A percentile compares a stretch with the other conserved stretches of the same genome.
These are phyloP conservation scores for Fonsecaea multimorphosa DNA, from an alignment of 2,329 filamentous ascomycete species.

Conservation along the genomic window DNA sequence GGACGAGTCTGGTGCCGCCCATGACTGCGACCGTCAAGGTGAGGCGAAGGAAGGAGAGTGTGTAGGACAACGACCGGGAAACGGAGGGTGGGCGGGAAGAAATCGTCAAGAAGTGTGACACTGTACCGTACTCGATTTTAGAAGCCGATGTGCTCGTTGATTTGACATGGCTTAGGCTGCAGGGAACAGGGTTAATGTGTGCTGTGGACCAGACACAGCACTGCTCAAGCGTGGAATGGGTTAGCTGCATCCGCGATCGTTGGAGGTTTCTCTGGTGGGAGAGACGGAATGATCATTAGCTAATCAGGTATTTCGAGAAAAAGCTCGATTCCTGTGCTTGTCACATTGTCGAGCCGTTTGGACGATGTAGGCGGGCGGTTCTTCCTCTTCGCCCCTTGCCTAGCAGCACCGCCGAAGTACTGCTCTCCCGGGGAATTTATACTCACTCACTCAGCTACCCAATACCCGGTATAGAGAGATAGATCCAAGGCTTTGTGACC, in stretches of 20 bases:
- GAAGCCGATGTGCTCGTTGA: neutral
- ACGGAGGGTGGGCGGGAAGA: neutral
- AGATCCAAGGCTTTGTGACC: no score
- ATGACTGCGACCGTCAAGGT: conserved; percentile 33
- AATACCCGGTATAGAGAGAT: no score
- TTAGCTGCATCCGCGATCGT: neutral
- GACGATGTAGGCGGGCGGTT: neutral
- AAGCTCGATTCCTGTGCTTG: neutral
- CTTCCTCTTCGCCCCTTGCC: neutral
- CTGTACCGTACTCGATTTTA: neutral
- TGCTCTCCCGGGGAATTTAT: neutral
- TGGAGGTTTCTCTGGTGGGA: neutral
- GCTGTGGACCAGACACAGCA: neutral
- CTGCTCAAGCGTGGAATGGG: neutral
- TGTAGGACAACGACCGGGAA: neutral
- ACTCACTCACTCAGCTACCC: no score
- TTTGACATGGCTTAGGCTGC: neutral
- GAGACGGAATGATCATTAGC: neutral
- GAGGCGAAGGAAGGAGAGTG: conserved; percentile 15
- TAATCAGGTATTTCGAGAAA: neutral
- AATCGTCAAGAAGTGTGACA: neutral
- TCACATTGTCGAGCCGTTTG: neutral
- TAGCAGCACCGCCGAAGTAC: neutral
- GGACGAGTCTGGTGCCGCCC: conserved; percentile 27
- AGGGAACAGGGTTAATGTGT: neutral